phyloP scores from a whole-genome alignment of 2,329 filamentous ascomycete species.

The Lasiodiplodia hormozganensis region DNA sequence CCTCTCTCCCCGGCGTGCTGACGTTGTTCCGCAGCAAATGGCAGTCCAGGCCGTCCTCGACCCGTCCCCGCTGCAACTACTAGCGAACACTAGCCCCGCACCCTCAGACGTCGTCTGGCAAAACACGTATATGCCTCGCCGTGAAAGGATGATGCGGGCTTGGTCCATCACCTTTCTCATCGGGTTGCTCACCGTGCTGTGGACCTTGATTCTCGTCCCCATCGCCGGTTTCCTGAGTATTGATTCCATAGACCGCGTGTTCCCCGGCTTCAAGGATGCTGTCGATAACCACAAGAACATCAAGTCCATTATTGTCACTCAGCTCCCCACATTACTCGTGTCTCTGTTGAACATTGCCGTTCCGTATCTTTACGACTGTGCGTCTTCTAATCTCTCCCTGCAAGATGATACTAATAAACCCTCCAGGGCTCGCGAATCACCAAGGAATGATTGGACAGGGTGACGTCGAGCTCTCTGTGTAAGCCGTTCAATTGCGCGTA shows the following conservation, averaged over 20 bases:
- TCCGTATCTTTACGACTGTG: slow-evolving; percentile 91
- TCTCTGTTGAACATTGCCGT: slow-evolving; percentile 89
- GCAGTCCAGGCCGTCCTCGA: slow-evolving; percentile 94
- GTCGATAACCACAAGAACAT: slow-evolving; percentile 73
- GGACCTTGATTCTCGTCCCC: slow-evolving; percentile 81
- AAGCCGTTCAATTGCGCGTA: background rate
- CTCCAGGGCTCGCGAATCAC: slow-evolving; percentile 74
- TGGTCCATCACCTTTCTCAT: slow-evolving; percentile 89
- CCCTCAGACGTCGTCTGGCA: slow-evolving; percentile 94
- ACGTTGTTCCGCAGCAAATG: slow-evolving; percentile 68
- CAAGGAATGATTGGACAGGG: slow-evolving; percentile 96
- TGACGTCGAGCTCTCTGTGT: slow-evolving; percentile 87
- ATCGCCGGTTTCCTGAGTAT: slow-evolving; percentile 82
- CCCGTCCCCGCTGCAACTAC: slow-evolving; percentile 81
- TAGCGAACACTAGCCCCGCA: slow-evolving; percentile 85
- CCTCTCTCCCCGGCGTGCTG: background rate
- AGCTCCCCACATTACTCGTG: slow-evolving; percentile 82
- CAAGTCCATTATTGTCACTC: slow-evolving; percentile 81
- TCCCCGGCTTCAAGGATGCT: slow-evolving; percentile 71
- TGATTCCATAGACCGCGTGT: slow-evolving; percentile 76
- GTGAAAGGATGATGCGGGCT: slow-evolving; percentile 74
- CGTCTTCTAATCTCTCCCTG: slow-evolving; percentile 36
- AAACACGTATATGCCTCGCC: slow-evolving; percentile 85
- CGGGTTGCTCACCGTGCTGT: slow-evolving; percentile 81
- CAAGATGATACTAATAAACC: slow-evolving; percentile 22